These are phyloP conservation scores for Poa pratensis DNA, from an alignment of 176 grass and related monocot genomes.

Conservation along the genomic window DNA sequence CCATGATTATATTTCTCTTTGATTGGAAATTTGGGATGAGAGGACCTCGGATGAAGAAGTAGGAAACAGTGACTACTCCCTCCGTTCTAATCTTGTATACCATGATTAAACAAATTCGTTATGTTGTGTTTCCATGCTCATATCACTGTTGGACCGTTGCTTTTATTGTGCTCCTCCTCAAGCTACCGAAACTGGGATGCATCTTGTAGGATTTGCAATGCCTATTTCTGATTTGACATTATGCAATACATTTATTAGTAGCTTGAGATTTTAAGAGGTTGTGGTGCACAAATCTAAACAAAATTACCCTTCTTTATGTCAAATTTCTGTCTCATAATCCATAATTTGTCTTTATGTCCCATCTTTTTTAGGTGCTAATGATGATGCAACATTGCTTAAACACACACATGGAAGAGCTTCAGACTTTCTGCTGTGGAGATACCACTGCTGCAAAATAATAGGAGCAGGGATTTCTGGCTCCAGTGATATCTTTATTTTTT, in stretches of 20 bases:
- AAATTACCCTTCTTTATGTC: neutral
- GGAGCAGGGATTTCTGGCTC: too few relatives aligned
- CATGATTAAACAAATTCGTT: too few relatives aligned
- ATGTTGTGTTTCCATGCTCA: too few relatives aligned
- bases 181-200: conserved; percentile 11
- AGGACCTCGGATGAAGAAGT: too few relatives aligned
- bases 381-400: conserved; percentile 80
- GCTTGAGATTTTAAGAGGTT: conserved; percentile 12
- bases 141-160: too few relatives aligned
- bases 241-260: conserved; percentile 1
- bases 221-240: neutral
- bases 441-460: conserved; percentile 19
- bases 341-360: neutral
- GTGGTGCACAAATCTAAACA: conserved; percentile 7
- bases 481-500: too few relatives aligned
- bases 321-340: neutral
- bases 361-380: conserved; percentile 65
- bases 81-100: too few relatives aligned
- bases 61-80: too few relatives aligned
- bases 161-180: neutral
- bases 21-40: neutral
- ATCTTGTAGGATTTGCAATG: too few relatives aligned
- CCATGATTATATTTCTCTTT: conserved; percentile 28
- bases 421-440: conserved; percentile 84
- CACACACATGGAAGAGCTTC: conserved; percentile 80